phyloP scores from a whole-genome alignment of 495 filamentous ascomycete species.

The Xylaria castorea region DNA sequence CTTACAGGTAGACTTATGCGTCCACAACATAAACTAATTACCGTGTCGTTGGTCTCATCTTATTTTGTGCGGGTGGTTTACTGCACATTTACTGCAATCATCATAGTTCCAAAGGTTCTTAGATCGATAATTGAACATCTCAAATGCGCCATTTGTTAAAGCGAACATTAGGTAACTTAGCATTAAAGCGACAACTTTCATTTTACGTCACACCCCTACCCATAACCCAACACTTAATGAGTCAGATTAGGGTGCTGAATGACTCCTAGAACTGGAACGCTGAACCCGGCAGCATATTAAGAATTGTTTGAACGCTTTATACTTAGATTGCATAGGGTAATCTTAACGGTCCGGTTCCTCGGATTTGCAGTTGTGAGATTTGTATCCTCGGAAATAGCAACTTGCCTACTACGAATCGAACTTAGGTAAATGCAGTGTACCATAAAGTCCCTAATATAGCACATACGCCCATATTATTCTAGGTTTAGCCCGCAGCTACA shows the following conservation, averaged over 20 bases:
- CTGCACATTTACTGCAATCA: too few species aligned
- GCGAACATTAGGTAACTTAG: too few species aligned
- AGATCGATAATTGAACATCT: neutral
- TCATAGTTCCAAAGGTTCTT: neutral
- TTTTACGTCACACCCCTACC: neutral
- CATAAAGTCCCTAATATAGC: neutral
- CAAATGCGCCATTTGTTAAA: neutral
- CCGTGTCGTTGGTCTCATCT: too few species aligned
- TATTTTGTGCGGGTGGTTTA: too few species aligned
- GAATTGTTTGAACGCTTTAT: neutral
- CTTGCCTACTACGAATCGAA: neutral
- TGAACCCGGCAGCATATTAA: neutral
- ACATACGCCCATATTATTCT: too few species aligned
- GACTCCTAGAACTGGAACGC: neutral
- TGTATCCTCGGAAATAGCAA: neutral
- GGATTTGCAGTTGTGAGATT: neutral
- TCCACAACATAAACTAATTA: too few species aligned
- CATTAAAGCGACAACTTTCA: neutral
- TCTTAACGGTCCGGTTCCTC: neutral
- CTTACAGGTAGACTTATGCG: too few species aligned
- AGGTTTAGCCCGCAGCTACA: conserved; percentile 1
- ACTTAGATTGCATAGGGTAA: neutral
- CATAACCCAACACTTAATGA: neutral
- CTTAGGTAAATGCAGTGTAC: conserved; percentile 4
- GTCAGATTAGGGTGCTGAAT: neutral